A percentile compares a stretch with the other conserved stretches of the same genome.
phyloP scores from a whole-genome alignment of 192 early-diverging fungal species.

The Chytriomyces sp. region DNA sequence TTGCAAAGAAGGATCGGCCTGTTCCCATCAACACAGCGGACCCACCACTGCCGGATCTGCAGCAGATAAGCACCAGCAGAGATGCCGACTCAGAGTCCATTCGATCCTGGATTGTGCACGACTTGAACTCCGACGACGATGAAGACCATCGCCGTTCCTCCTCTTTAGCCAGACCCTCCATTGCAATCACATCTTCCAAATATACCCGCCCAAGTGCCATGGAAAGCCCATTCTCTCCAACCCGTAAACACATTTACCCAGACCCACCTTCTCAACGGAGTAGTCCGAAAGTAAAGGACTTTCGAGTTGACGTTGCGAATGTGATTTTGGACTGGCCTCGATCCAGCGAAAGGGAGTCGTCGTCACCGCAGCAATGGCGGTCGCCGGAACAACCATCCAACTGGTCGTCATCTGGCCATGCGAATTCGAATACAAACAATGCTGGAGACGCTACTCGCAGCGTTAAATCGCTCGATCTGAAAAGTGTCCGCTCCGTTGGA shows the following conservation, averaged over 20 bases:
- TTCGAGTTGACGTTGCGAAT: not conserved
- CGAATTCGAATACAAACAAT: not conserved
- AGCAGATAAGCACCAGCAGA: not conserved
- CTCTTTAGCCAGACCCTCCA: not conserved
- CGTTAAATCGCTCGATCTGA: not conserved
- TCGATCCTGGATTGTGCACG: not conserved
- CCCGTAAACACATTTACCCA: not conserved
- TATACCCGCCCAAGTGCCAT: not conserved
- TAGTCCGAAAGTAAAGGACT: not conserved
- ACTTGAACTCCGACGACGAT: not conserved
- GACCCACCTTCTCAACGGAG: not conserved
- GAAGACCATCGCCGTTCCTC: not conserved
- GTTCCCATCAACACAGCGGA: not conserved
- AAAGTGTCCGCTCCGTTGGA: not conserved
- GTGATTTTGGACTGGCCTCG: not conserved
- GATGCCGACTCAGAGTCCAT: not conserved
- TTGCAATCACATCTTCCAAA: not conserved
- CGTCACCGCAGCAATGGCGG: too few species aligned
- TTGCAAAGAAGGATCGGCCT: not conserved
- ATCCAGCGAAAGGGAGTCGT: not conserved
- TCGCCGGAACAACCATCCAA: too few species aligned
- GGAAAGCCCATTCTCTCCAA: constrained; percentile 1
- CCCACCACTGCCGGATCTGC: not conserved
- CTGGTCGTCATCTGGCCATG: too few species aligned
- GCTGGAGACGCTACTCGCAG: not conserved